These are phyloP conservation scores for Saccharomyces hybrid DNA, from an alignment of 1,139 yeast species.

Conservation along the genomic window DNA sequence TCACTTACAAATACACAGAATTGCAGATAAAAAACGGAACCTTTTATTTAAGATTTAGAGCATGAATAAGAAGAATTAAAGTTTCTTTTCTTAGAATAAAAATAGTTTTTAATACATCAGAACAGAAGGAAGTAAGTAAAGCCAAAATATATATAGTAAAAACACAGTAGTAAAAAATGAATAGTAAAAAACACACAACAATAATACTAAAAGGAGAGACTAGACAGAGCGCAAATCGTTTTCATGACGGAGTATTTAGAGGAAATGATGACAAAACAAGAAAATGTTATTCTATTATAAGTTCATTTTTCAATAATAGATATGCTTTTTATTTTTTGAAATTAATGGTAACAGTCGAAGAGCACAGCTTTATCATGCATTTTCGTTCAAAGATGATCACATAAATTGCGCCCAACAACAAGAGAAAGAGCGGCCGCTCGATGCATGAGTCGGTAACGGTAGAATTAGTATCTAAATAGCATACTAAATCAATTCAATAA, in stretches of 20 bases:
- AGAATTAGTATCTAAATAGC: not conserved
- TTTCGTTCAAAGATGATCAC: not conserved
- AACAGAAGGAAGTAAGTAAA: not conserved
- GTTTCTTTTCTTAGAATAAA: not conserved
- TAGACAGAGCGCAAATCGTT: not conserved
- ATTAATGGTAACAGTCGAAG: not conserved
- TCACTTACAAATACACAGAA: not conserved
- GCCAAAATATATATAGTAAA: not conserved
- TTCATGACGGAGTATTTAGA: not conserved
- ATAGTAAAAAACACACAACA: not conserved
- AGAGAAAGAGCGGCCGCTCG: not conserved
- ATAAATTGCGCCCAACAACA: not conserved
- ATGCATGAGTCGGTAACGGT: not conserved
- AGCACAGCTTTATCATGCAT: not conserved
- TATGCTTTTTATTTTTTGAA: not conserved
- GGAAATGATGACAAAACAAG: not conserved
- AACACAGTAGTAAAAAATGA: slow-evolving; percentile 1
- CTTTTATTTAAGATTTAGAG: not conserved
- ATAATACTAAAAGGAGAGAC: not conserved
- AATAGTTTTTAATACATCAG: not conserved
- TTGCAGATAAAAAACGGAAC: not conserved
- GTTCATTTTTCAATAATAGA: not conserved
- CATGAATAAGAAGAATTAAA: not conserved
- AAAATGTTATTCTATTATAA: not conserved
- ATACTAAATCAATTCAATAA: not conserved